These are phyloP conservation scores for Clarireedia homoeocarpa DNA, from an alignment of 2,329 filamentous ascomycete species.

Conservation along the genomic window DNA sequence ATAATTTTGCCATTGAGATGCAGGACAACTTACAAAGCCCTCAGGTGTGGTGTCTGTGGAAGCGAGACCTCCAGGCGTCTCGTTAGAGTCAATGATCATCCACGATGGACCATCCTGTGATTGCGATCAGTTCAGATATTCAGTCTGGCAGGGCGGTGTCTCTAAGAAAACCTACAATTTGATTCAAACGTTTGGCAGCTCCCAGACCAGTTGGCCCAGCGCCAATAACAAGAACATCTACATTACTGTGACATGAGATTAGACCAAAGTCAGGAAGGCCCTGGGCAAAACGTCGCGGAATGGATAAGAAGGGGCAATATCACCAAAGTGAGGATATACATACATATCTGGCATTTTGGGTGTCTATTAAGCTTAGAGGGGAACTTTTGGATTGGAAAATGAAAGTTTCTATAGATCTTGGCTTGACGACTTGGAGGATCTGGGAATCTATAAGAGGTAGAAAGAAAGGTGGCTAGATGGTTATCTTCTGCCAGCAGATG, in stretches of 20 bases:
- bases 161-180: constrained; percentile 57
- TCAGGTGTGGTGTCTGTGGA: constrained; percentile 92
- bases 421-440: not conserved
- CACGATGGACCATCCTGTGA: constrained; percentile 80
- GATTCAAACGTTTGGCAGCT: constrained; percentile 95
- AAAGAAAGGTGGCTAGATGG: not conserved
- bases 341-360: constrained; percentile 13
- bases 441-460: not conserved
- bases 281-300: not conserved
- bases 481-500: not conserved
- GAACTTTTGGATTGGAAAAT: not conserved
- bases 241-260: constrained; percentile 45
- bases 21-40: constrained; percentile 72
- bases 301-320: not conserved
- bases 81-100: constrained; percentile 89
- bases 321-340: not conserved
- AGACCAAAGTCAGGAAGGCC: not conserved
- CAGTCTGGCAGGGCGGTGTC: constrained; percentile 12
- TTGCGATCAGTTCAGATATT: constrained; percentile 4
- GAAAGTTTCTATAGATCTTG: not conserved
- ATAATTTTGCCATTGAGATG: constrained; percentile 12
- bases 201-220: constrained; percentile 95
- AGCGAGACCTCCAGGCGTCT: constrained; percentile 90
- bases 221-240: constrained; percentile 96
- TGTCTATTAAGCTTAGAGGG: not conserved